Evolutionary conservation across 208 protist genomes (phyloP).

Genomic region (Wallacemonas sp.): DNA sequence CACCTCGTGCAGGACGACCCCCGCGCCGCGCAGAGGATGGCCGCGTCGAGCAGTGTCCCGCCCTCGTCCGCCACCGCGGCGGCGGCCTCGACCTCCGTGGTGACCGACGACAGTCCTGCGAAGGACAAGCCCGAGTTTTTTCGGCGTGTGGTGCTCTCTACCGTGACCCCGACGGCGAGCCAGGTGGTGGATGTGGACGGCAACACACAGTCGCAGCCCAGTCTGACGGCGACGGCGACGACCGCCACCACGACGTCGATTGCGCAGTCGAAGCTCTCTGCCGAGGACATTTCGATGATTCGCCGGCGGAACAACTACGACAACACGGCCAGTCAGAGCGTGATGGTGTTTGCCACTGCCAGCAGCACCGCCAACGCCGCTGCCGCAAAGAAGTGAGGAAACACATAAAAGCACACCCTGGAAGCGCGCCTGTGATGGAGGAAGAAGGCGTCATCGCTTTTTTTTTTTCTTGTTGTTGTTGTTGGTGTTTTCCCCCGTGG

Average conservation of each 20-base stretch:
- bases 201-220: not conserved
- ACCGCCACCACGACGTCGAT: conserved; percentile 25
- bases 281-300: conserved; percentile 79
- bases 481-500: not conserved
- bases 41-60: not conserved
- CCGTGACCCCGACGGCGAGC: not conserved
- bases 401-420: no score
- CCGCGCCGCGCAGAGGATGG: conserved; percentile 18
- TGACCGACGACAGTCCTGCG: conserved; percentile 1
- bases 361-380: not conserved
- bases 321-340: conserved; percentile 67
- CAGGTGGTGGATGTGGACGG: not conserved
- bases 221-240: no score
- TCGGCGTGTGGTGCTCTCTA: not conserved
- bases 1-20: conserved; percentile 25
- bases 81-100: not conserved
- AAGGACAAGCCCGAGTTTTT: conserved; percentile 10
- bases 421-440: no score
- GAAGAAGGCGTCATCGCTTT: no score
- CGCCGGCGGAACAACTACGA: conserved; percentile 83
- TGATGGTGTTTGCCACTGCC: conserved; percentile 72
- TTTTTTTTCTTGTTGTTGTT: no score
- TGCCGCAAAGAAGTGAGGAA: not conserved
- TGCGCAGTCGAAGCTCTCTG: conserved; percentile 42
- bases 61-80: not conserved